A percentile compares a stretch with the other conserved stretches of the same genome.
Evolutionary conservation across 805 yeast species (phyloP).

Genomic region (Clavispora asparagi): DNA sequence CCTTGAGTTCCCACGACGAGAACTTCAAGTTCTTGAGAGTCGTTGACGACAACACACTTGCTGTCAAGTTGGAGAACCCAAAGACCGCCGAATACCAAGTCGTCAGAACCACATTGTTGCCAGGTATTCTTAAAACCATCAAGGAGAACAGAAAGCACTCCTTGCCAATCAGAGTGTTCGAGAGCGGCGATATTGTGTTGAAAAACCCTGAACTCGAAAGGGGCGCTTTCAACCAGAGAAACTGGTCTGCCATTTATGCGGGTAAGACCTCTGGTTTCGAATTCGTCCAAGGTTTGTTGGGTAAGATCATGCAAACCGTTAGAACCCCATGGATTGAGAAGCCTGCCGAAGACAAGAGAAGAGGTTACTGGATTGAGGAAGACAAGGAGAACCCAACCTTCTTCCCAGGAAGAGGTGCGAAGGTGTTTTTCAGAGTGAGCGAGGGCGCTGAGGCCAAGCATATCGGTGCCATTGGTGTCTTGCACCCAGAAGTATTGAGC

Average conservation of each 20-base stretch:
- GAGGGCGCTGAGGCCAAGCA: conserved; percentile 52
- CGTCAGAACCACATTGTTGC: conserved; percentile 89
- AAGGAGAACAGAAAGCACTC: conserved; percentile 95
- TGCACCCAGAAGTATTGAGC: conserved; percentile 90
- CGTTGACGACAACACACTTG: conserved; percentile 67
- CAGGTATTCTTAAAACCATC: conserved; percentile 92
- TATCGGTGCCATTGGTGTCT: conserved; percentile 86
- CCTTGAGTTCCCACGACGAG: conserved; percentile 94
- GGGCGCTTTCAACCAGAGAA: conserved; percentile 86
- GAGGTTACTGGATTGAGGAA: conserved; percentile 86
- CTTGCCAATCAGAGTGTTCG: conserved; percentile 91
- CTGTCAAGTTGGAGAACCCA: conserved; percentile 91
- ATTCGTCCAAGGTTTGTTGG: conserved; percentile 87
- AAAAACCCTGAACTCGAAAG: conserved; percentile 78
- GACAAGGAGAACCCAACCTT: conserved; percentile 62
- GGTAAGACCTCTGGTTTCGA: conserved; percentile 97
- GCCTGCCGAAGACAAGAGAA: conserved; percentile 42
- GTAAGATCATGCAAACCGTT: conserved; percentile 92
- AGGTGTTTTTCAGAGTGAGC: conserved; percentile 64
- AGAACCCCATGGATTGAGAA: conserved; percentile 78
- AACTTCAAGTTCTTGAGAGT: conserved; percentile 82
- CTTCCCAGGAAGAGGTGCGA: conserved; percentile 98
- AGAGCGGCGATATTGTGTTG: conserved; percentile 89
- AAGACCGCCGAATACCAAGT: conserved; percentile 96
- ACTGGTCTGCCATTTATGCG: conserved; percentile 90